These are phyloP conservation scores for Phlebiopsis gigantea DNA, from an alignment of 768 basidiomycete species.

Conservation along the genomic window DNA sequence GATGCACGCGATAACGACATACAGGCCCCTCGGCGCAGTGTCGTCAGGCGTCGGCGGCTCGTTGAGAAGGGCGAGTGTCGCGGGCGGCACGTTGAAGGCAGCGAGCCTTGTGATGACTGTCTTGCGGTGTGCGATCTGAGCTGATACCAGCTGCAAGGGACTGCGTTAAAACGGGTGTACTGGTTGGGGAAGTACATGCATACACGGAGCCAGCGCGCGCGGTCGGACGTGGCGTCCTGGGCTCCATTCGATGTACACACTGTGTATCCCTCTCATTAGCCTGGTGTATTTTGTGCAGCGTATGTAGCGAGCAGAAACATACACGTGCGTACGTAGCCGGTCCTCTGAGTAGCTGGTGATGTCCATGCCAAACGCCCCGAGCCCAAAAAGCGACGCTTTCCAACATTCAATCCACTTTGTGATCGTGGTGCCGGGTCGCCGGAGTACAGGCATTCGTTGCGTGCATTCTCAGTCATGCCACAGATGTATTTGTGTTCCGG, in stretches of 20 bases:
- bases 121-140: too few species aligned
- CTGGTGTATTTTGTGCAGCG: neutral
- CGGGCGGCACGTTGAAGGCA: too few species aligned
- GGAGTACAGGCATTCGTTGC: neutral
- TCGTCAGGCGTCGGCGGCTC: too few species aligned
- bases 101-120: too few species aligned
- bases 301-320: neutral
- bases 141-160: too few species aligned
- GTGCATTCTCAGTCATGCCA: neutral
- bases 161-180: too few species aligned
- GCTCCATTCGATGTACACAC: neutral
- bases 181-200: too few species aligned
- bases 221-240: neutral
- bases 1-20: too few species aligned
- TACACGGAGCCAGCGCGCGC: too few species aligned
- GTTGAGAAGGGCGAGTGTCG: too few species aligned
- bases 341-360: neutral
- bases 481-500: neutral
- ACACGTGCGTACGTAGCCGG: neutral
- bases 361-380: neutral
- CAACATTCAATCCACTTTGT: neutral
- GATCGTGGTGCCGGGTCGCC: neutral
- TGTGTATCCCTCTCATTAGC: neutral
- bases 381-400: neutral
- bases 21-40: too few species aligned